A percentile compares a stretch with the other conserved stretches of the same genome.
phyloP scores from a whole-genome alignment of 768 basidiomycete species.

The Russula virescens region DNA sequence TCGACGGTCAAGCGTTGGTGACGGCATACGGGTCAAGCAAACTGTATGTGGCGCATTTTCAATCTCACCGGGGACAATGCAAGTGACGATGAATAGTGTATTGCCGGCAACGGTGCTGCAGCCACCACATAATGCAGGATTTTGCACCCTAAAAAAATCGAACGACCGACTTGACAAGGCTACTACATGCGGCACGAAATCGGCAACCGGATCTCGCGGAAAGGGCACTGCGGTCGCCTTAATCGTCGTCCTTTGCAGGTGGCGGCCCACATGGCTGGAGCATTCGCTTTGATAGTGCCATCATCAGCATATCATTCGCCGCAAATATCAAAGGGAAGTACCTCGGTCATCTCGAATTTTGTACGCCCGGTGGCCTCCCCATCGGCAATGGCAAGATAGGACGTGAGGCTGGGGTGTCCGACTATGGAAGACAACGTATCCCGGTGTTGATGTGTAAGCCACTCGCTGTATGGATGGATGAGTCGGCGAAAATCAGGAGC shows the following conservation, averaged over 20 bases:
- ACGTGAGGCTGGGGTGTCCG: slow-evolving; percentile 80
- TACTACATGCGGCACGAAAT: slow-evolving; percentile 1
- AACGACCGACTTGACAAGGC: slow-evolving; percentile 1
- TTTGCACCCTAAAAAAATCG: no score
- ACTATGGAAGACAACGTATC: slow-evolving; percentile 92
- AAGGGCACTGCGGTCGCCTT: background rate
- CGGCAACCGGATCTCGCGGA: background rate
- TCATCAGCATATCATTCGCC: background rate
- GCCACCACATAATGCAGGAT: no score
- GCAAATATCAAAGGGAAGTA: slow-evolving; percentile 32
- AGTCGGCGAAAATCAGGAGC: slow-evolving; percentile 18
- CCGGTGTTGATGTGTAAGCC: slow-evolving; percentile 95
- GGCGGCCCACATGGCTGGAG: slow-evolving; percentile 53
- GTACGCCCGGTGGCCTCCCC: slow-evolving; percentile 86
- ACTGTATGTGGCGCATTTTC: background rate
- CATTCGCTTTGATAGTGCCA: slow-evolving; percentile 37
- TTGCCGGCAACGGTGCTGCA: background rate
- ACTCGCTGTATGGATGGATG: slow-evolving; percentile 57
- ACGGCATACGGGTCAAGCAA: background rate
- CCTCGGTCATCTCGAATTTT: slow-evolving; percentile 96
- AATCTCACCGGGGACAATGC: background rate
- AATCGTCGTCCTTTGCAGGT: slow-evolving; percentile 73
- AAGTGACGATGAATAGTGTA: background rate
- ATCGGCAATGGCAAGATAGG: slow-evolving; percentile 89
- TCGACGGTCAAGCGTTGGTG: background rate